phyloP scores from a whole-genome alignment of 176 grass and related monocot genomes.

The Ensete ventricosum region DNA sequence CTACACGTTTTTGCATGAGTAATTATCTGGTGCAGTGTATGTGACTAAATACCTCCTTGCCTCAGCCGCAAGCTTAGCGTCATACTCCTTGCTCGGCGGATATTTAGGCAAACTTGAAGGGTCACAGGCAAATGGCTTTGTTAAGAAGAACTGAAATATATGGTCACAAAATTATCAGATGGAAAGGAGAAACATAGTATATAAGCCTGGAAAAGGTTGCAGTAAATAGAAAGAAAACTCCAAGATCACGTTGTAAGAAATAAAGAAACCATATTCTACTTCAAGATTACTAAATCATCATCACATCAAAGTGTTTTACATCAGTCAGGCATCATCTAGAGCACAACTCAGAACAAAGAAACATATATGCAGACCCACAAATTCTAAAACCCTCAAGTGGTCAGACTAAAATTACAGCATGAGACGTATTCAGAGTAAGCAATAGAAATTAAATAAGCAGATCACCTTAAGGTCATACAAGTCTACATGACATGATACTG shows the following conservation, averaged over 20 bases:
- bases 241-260: not conserved
- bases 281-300: too few species aligned
- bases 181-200: not conserved
- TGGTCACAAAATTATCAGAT: not conserved
- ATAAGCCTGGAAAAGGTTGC: not conserved
- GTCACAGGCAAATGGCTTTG: slow-evolving; percentile 47
- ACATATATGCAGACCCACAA: not conserved
- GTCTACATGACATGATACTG: not conserved
- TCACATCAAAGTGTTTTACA: too few species aligned
- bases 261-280: too few species aligned
- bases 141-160: slow-evolving; percentile 40
- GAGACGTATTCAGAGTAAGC: not conserved
- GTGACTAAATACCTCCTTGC: slow-evolving; percentile 27
- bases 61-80: slow-evolving; percentile 51
- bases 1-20: not conserved
- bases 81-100: slow-evolving; percentile 68
- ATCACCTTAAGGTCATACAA: not conserved
- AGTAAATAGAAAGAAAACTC: not conserved
- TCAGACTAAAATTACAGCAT: not conserved
- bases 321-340: too few species aligned
- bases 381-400: not conserved
- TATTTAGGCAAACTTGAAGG: slow-evolving; percentile 62
- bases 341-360: not conserved
- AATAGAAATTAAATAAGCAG: not conserved
- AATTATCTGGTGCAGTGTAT: not conserved